A percentile compares a stretch with the other conserved stretches of the same genome.
These are phyloP conservation scores for Vigna hirtella DNA, from an alignment of 306 rosid species.

Conservation along the genomic window DNA sequence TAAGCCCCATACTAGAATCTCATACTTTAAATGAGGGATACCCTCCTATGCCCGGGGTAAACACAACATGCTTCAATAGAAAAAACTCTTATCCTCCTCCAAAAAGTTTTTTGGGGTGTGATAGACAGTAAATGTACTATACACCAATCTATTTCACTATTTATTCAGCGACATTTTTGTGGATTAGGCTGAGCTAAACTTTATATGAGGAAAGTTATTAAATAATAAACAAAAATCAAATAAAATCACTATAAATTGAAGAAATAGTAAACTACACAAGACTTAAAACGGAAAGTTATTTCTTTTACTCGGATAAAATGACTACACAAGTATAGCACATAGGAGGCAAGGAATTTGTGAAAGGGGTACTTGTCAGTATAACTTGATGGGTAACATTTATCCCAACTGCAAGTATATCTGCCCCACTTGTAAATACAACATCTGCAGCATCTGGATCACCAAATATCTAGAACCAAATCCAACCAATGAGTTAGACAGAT, in stretches of 20 bases:
- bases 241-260: background rate
- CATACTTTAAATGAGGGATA: too few species aligned
- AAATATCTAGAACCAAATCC: conserved; percentile 60
- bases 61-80: conserved; percentile 6
- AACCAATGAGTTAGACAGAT: conserved; percentile 37
- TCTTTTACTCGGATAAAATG: background rate
- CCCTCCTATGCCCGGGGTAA: background rate
- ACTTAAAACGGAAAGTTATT: conserved; percentile 23
- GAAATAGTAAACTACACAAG: conserved; percentile 13
- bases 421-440: conserved; percentile 85
- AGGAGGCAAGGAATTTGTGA: background rate
- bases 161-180: conserved; percentile 9
- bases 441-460: conserved; percentile 99
- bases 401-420: conserved; percentile 81
- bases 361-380: conserved; percentile 66
- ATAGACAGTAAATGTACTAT: conserved; percentile 19
- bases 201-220: conserved; percentile 2
- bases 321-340: background rate
- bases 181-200: conserved; percentile 25
- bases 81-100: background rate
- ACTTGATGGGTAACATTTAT: conserved; percentile 95
- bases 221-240: conserved; percentile 10
- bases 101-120: background rate
- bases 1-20: too few species aligned
- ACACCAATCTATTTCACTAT: conserved; percentile 7